These are phyloP conservation scores for Taphrina betulina DNA, from an alignment of 1,139 yeast species.

Conservation along the genomic window DNA sequence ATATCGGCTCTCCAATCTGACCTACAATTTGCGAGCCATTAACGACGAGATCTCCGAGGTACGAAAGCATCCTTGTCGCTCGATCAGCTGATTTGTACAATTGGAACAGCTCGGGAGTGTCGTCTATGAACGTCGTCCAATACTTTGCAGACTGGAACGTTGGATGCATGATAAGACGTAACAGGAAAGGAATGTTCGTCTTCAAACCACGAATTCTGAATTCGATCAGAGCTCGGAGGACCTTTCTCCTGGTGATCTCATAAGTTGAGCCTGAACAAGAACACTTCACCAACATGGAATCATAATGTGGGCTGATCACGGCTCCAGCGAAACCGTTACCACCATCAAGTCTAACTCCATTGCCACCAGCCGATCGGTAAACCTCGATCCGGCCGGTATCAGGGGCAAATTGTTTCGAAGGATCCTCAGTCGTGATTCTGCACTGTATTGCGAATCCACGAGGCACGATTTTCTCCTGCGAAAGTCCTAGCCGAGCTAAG, in stretches of 20 bases:
- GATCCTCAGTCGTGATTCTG: constrained; percentile 98
- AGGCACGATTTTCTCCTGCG: constrained; percentile 91
- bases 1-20: constrained; percentile 87
- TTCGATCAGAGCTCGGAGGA: constrained; percentile 94
- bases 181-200: constrained; percentile 92
- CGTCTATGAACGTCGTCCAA: constrained; percentile 99
- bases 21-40: constrained; percentile 96
- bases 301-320: constrained; percentile 94
- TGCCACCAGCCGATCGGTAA: constrained; percentile 98
- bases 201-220: constrained; percentile 98
- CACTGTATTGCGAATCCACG: constrained; percentile 99
- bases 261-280: constrained; percentile 94
- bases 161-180: constrained; percentile 88
- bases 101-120: constrained; percentile 91
- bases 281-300: constrained; percentile 97
- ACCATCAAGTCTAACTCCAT: constrained; percentile 98
- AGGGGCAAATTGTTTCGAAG: constrained; percentile 93
- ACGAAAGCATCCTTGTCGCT: constrained; percentile 87
- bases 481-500: constrained; percentile 80
- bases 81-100: constrained; percentile 95
- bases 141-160: constrained; percentile 85
- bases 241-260: constrained; percentile 95
- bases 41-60: constrained; percentile 87
- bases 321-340: constrained; percentile 99
- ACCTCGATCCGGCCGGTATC: constrained; percentile 99